Evolutionary conservation across 1,284 basidiomycete species (phyloP).

Genomic region (Trichosporon coremiiforme): DNA sequence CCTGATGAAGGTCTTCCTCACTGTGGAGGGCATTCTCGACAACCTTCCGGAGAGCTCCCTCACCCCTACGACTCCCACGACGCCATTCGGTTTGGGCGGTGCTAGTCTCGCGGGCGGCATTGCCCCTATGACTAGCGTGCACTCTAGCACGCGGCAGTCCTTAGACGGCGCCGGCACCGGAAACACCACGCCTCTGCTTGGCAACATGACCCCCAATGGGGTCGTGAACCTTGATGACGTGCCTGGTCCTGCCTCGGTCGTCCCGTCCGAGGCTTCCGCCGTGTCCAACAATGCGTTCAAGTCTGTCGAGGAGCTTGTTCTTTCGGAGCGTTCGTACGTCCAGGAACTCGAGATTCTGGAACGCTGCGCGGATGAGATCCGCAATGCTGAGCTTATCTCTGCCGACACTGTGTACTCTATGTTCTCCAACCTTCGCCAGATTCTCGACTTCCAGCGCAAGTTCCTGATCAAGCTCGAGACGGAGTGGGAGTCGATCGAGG

Average conservation of each 20-base stretch:
- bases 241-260: conserved; percentile 16
- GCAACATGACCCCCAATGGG: conserved; percentile 15
- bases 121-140: conserved; percentile 28
- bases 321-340: conserved; percentile 87
- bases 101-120: conserved; percentile 22
- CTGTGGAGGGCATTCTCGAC: conserved; percentile 84
- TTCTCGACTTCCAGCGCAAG: conserved; percentile 91
- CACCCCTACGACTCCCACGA: conserved; percentile 50
- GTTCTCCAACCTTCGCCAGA: conserved; percentile 92
- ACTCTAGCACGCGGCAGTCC: conserved; percentile 18
- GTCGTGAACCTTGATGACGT: conserved; percentile 18
- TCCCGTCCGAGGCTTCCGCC: conserved; percentile 22
- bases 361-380: conserved; percentile 76
- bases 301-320: conserved; percentile 54
- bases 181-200: conserved; percentile 13
- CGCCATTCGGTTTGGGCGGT: conserved; percentile 22
- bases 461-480: conserved; percentile 94
- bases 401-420: conserved; percentile 93
- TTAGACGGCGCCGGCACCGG: conserved; percentile 7
- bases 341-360: conserved; percentile 97
- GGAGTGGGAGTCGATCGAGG: conserved; percentile 66
- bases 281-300: conserved; percentile 47
- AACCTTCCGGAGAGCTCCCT: conserved; percentile 71
- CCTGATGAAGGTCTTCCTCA: conserved; percentile 89
- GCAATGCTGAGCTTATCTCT: conserved; percentile 80